Percentiles rank a stretch among this genome's conserved stretches.
These are phyloP conservation scores for Elongisporangium anandrum DNA, from an alignment of 352 stramenopile genomes.

Conservation along the genomic window DNA sequence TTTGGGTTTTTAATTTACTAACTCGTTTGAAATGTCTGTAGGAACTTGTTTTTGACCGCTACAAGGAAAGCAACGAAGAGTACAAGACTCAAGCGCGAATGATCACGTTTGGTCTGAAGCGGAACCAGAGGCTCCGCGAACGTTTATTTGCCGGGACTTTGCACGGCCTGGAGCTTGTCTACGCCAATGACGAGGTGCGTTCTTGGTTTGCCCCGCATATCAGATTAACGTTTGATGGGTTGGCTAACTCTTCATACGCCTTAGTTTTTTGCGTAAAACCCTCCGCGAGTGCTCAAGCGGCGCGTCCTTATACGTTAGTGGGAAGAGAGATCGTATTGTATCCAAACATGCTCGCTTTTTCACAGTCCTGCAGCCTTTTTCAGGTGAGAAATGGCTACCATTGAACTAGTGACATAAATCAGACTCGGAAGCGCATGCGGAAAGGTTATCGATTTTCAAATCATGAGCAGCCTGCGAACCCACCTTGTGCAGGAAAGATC, in stretches of 20 bases:
- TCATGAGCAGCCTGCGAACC: neutral
- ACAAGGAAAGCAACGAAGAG: slow-evolving; percentile 73
- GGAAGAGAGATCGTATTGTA: neutral
- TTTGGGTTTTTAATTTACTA: slow-evolving; percentile 7
- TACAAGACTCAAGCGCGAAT: slow-evolving; percentile 71
- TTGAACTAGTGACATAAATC: neutral
- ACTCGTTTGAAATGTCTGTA: slow-evolving; percentile 11
- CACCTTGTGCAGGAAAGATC: neutral
- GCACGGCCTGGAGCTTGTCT: slow-evolving; percentile 71
- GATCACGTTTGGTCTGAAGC: slow-evolving; percentile 77
- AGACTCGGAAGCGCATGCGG: neutral
- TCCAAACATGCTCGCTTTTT: neutral
- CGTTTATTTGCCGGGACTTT: slow-evolving; percentile 59
- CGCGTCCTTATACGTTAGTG: neutral
- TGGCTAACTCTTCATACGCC: neutral
- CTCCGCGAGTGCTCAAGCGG: neutral
- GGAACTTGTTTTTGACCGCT: slow-evolving; percentile 72
- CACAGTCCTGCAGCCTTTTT: neutral
- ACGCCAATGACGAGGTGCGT: slow-evolving; percentile 63
- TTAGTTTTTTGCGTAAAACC: neutral
- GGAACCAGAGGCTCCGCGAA: slow-evolving; percentile 54
- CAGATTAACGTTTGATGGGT: neutral
- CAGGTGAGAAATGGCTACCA: too few relatives aligned
- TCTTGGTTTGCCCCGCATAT: neutral
- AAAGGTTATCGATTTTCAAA: neutral